A percentile compares a stretch with the other conserved stretches of the same genome.
Evolutionary conservation across 495 filamentous ascomycete genomes (phyloP).

Genomic region (Tetracladium setigerum): DNA sequence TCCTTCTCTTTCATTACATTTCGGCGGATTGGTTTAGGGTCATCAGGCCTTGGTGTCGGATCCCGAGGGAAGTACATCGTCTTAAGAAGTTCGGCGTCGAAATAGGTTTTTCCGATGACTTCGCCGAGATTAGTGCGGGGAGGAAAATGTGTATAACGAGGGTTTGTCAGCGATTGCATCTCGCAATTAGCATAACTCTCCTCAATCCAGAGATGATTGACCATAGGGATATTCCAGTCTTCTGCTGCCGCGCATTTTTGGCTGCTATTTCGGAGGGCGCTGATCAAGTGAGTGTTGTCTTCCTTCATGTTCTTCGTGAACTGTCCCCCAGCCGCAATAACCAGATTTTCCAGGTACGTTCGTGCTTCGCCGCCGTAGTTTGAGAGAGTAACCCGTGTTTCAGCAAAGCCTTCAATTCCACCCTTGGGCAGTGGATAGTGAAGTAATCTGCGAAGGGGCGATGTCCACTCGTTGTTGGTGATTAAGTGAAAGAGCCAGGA

Average conservation of each 20-base stretch:
- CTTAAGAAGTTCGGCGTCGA: slow-evolving; percentile 50
- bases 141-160: slow-evolving; percentile 76
- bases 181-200: slow-evolving; percentile 90
- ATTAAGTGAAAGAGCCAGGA: slow-evolving; percentile 92
- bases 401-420: slow-evolving; percentile 72
- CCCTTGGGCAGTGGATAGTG: slow-evolving; percentile 78
- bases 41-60: slow-evolving; percentile 16
- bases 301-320: slow-evolving; percentile 90
- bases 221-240: slow-evolving; percentile 84
- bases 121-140: slow-evolving; percentile 84
- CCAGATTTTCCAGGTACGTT: slow-evolving; percentile 86
- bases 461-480: slow-evolving; percentile 79
- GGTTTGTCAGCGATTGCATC: slow-evolving; percentile 54
- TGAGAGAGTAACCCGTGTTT: slow-evolving; percentile 73
- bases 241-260: slow-evolving; percentile 87
- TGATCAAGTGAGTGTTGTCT: slow-evolving; percentile 93
- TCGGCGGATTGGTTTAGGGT: slow-evolving; percentile 11
- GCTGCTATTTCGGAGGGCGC: slow-evolving; percentile 65
- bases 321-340: slow-evolving; percentile 70
- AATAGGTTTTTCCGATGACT: slow-evolving; percentile 73
- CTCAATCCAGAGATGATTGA: slow-evolving; percentile 97
- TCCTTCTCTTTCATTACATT: slow-evolving; percentile 21
- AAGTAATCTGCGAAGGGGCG: slow-evolving; percentile 67
- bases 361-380: slow-evolving; percentile 95
- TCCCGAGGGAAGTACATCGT: slow-evolving; percentile 41